Percentiles rank a stretch among this genome's conserved stretches.
Conservation (phyloP, 2,329 filamentous ascomycete genomes). For the Aspergillus sojae region DNA sequence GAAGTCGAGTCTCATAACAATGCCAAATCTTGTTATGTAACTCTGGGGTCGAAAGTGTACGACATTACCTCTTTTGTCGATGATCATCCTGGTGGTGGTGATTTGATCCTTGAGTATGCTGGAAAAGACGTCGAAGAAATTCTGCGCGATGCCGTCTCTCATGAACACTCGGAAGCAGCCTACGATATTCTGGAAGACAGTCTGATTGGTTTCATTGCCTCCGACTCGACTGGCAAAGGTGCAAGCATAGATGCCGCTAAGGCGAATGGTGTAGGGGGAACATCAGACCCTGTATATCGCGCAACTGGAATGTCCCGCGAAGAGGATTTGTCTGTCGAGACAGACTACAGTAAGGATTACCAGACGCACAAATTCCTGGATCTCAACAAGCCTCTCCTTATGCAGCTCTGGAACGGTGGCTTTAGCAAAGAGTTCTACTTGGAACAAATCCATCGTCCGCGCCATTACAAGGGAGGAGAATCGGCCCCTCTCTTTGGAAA, state of each 20-base stretch:
- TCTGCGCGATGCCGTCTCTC: constrained; percentile 79
- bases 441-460: constrained; percentile 90
- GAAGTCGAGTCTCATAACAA: constrained; percentile 83
- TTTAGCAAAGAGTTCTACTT: constrained; percentile 97
- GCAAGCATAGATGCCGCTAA: constrained; percentile 31
- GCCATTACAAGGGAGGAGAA: constrained; percentile 91
- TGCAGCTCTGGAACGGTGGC: constrained; percentile 84
- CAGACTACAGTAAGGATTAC: constrained; percentile 75
- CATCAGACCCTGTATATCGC: constrained; percentile 43
- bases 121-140: constrained; percentile 85
- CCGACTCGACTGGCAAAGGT: constrained; percentile 58
- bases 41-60: constrained; percentile 85
- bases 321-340: constrained; percentile 85
- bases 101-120: constrained; percentile 85
- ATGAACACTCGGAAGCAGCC: constrained; percentile 86
- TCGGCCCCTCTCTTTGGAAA: constrained; percentile 96
- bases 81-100: constrained; percentile 86
- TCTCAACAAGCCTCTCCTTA: constrained; percentile 77
- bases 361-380: constrained; percentile 93
- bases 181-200: constrained; percentile 93
- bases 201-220: constrained; percentile 76
- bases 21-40: constrained; percentile 86
- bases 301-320: constrained; percentile 85
- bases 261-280: constrained; percentile 32
- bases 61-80: constrained; percentile 91